Percentiles rank a stretch among this genome's conserved stretches.
Conservation (phyloP, 2,329 filamentous ascomycete species). For the Trichoderma citrinoviride region DNA sequence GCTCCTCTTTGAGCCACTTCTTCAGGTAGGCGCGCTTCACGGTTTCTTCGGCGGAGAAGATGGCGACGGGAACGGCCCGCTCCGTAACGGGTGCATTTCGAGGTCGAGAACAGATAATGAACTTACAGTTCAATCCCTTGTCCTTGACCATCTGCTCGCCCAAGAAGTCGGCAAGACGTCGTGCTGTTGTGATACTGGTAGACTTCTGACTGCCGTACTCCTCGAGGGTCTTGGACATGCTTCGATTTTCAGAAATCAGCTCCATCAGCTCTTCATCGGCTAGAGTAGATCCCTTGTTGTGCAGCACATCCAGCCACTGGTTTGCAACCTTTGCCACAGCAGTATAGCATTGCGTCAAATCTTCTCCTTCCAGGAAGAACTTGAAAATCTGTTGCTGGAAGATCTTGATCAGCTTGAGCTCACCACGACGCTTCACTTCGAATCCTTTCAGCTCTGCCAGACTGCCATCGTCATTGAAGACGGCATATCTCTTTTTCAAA, state of each 20-base stretch:
- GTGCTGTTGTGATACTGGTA: conserved; percentile 98
- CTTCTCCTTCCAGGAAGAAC: conserved; percentile 91
- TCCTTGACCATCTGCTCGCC: conserved; percentile 99
- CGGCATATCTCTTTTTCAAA: conserved; percentile 97
- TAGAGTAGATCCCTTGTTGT: conserved; percentile 82
- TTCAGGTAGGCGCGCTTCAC: conserved; percentile 86
- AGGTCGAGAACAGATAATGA: conserved; percentile 89
- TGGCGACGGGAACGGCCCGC: conserved; percentile 88
- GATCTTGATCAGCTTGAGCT: conserved; percentile 98
- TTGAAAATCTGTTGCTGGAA: conserved; percentile 99
- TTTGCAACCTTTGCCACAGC: conserved; percentile 95
- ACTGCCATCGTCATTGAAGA: conserved; percentile 97
- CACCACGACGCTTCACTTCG: conserved; percentile 94
- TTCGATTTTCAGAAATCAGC: conserved; percentile 99
- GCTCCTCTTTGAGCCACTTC: conserved; percentile 95
- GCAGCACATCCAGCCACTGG: conserved; percentile 91
- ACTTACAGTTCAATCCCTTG: conserved; percentile 98
- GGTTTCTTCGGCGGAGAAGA: conserved; percentile 88
- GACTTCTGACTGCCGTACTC: conserved; percentile 96
- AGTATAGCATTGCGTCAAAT: conserved; percentile 81
- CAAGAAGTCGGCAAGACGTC: conserved; percentile 89
- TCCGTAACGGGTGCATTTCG: conserved; percentile 91
- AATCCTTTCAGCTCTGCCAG: conserved; percentile 96
- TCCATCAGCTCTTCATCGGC: conserved; percentile 98
- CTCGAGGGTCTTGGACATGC: conserved; percentile 93